Evolutionary conservation across 257 asterid genomes (phyloP).

Genomic region (Solanum infundibuliforme): DNA sequence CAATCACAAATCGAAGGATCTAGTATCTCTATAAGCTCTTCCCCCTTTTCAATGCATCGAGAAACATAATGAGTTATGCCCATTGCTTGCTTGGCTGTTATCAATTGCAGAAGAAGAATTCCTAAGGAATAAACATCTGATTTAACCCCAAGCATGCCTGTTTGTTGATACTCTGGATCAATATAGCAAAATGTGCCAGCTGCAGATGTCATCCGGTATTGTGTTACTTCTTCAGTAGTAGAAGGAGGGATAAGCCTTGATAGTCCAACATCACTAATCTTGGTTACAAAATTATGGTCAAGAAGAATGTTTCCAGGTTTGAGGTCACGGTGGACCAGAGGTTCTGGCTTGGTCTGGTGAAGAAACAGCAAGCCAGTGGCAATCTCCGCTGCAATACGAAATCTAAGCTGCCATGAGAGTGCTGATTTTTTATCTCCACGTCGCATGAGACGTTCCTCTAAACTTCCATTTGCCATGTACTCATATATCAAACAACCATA

Average conservation of each 20-base stretch:
- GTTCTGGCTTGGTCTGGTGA: conserved; percentile 90
- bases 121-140: conserved; percentile 82
- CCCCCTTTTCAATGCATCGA: conserved; percentile 49
- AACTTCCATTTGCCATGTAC: conserved; percentile 76
- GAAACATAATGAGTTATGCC: conserved; percentile 46
- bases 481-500: conserved; percentile 81
- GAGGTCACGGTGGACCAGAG: conserved; percentile 84
- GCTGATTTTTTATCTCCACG: conserved; percentile 32
- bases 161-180: conserved; percentile 87
- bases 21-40: conserved; percentile 37
- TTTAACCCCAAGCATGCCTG: conserved; percentile 91
- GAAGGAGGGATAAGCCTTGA: conserved; percentile 73
- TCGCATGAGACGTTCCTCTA: conserved; percentile 58
- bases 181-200: conserved; percentile 92
- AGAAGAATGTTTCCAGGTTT: conserved; percentile 84
- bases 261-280: conserved; percentile 77
- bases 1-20: conserved; percentile 62
- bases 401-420: conserved; percentile 77
- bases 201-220: conserved; percentile 70
- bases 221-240: conserved; percentile 48
- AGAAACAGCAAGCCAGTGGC: conserved; percentile 74
- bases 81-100: conserved; percentile 72
- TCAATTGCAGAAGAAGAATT: conserved; percentile 54
- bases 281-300: conserved; percentile 65
- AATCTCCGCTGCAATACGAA: conserved; percentile 67